phyloP scores from a whole-genome alignment of 805 yeast genomes.

The Spathaspora boniae region DNA sequence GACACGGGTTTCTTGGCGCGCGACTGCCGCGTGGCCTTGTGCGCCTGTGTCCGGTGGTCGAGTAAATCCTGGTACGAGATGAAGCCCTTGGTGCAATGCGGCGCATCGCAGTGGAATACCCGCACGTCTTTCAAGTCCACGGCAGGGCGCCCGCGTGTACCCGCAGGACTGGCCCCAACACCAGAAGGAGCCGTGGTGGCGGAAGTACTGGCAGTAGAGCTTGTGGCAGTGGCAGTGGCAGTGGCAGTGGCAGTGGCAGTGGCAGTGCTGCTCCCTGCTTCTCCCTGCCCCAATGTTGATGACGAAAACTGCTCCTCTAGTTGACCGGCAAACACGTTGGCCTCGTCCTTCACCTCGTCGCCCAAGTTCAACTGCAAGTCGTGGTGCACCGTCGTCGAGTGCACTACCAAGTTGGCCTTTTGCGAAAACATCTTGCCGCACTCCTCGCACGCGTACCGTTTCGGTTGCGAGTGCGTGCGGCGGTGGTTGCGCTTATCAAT shows the following conservation, averaged over 20 bases:
- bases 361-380: slow-evolving; percentile 9
- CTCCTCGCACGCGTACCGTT: slow-evolving; percentile 10
- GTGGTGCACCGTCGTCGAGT: slow-evolving; percentile 11
- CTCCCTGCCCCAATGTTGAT: too few relatives aligned
- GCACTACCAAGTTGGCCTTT: slow-evolving; percentile 11
- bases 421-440: slow-evolving; percentile 13
- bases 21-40: slow-evolving; percentile 2
- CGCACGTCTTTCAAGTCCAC: slow-evolving; percentile 9
- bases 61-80: slow-evolving; percentile 9
- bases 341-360: slow-evolving; percentile 1
- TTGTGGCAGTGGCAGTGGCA: neutral
- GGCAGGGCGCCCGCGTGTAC: neutral
- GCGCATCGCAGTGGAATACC: slow-evolving; percentile 12
- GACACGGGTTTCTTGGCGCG: neutral
- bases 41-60: slow-evolving; percentile 8
- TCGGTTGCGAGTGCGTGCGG: slow-evolving; percentile 12
- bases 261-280: too few relatives aligned
- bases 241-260: neutral
- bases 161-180: neutral
- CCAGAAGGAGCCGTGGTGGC: neutral
- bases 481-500: slow-evolving; percentile 12
- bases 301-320: too few relatives aligned
- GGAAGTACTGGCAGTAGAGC: neutral
- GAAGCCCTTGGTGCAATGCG: slow-evolving; percentile 10
- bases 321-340: slow-evolving; percentile 6